Base-by-base conservation (phyloP, 1,139 yeast genomes). In the Pneumocystis carinii region DNA sequence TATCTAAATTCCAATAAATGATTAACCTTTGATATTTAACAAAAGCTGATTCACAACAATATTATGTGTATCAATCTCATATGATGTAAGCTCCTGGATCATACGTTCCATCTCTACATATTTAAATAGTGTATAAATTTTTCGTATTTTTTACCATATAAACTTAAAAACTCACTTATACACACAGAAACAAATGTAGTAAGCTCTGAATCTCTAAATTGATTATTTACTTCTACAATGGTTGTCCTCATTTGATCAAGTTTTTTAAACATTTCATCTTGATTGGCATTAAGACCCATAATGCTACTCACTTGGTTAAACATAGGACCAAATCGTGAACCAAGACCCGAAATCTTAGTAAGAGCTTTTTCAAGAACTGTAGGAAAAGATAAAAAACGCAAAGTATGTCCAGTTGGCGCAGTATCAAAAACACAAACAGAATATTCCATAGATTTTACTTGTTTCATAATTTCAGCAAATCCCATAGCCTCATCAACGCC, bases 401-500 rank as follows among this genome's bases (percentile, higher is more conserved):
- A 79, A 1, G 98, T 92, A 75, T 92, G 98, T 56, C 98, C 98
- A 0, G 98, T 92, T 69, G 98, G 98, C 0, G 98, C 98, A 29
- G 98, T 92, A 74, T 92, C 98, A 71, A 92, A 92, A 68, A 92
- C 89, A 69, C 92, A 90, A 14, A 96, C 90, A 70, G 87, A 88
- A 73, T 87, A 92, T 53, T 78, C 76, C 75, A 90, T 96, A 68
- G 82, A 84, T 76, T 90, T 90, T 74, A 92, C 92, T 72, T 92
- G 97, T 74, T 92, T 92, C 80, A 92, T 83, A 36, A 92, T 97
- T 76, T 92, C 98, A 85, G 95, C 94, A 73, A 92, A 92, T 41
- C 97, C 89, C 70, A 92, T 81, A 0, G 97, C 97, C 78, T 92
- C 98, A 74, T 92, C 98, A 61, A 92, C 90, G 75, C 98, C 98